Base-by-base conservation (phyloP, 495 filamentous ascomycete genomes). In the Achaetomiella virescens region DNA sequence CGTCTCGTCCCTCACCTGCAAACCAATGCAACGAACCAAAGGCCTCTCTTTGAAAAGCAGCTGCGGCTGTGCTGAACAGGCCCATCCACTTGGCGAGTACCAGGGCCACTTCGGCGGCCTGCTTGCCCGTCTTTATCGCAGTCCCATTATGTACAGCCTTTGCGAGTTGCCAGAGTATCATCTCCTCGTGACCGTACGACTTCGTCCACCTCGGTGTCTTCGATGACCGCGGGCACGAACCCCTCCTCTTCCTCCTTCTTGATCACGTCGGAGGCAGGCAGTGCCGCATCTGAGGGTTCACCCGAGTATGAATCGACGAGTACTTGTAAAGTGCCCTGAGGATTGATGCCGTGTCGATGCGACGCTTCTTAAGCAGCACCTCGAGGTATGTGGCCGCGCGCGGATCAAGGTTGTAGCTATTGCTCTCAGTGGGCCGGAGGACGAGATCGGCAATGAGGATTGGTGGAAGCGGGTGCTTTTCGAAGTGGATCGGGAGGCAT, bases 311-410 rank as follows among this genome's bases (percentile, higher is more conserved):
- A 20, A 74, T 72, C 7, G 75, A 78, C 17, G 86, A 88, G 59
- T 82, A 81, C 40, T 77, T 76, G 59, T 83, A 76, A 3, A 89
- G 67, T 5, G 75, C 78, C n/a, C 68, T 61, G 54, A 90, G 71
- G 2, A 87, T 74, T 9, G 79, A 76, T 0, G 81, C 72, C 6
- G 74, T 71, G 55, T 83, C 80, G 29, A 86, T 71, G 53, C 75
- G 64, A 9, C 75, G 75, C 41, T 71, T 65, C 35, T 77, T 74
- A 31, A 83, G 75, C 25, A 90, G 75, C 14, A 75, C 74, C 65
- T 85, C 75, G 29, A 87, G 66, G 69, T 90, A 91, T 18, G 79
- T 72, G 6, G 78, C 75, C 21, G 87, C 68, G 42, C 86, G 75
- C 21, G 83, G 83, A 58, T 90, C 87, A 68, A 85, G 79, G 55